These are phyloP conservation scores for Fusarium globosum DNA, from an alignment of 2,329 filamentous ascomycete species.

Conservation along the genomic window DNA sequence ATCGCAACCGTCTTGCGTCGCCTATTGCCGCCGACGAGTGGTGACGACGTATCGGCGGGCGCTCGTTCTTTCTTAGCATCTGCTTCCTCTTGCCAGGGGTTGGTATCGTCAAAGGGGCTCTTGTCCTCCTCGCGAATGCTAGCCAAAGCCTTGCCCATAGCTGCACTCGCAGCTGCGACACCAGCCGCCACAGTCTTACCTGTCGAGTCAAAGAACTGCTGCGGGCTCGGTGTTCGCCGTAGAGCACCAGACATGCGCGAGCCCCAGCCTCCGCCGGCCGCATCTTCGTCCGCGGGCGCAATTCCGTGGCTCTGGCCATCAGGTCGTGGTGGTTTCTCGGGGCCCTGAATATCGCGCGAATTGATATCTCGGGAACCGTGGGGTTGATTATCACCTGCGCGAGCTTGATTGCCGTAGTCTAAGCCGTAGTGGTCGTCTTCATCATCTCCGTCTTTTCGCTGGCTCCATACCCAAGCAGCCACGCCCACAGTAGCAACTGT, in stretches of 20 bases:
- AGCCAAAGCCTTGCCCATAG: constrained; percentile 82
- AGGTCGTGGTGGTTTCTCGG: constrained; percentile 53
- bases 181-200: constrained; percentile 84
- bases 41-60: constrained; percentile 43
- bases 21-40: constrained; percentile 56
- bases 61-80: constrained; percentile 69
- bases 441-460: constrained; percentile 80
- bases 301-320: constrained; percentile 58
- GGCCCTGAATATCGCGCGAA: constrained; percentile 49
- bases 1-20: constrained; percentile 85
- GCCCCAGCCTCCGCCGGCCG: constrained; percentile 68
- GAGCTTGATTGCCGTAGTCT: constrained; percentile 61
- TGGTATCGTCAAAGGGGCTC: constrained; percentile 84
- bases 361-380: constrained; percentile 54
- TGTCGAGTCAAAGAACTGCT: constrained; percentile 87
- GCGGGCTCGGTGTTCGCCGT: constrained; percentile 84
- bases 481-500: constrained; percentile 88
- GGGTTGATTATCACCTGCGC: constrained; percentile 64
- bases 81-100: constrained; percentile 92
- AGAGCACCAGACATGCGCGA: constrained; percentile 84
- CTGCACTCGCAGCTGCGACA: constrained; percentile 84
- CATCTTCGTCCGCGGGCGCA: constrained; percentile 44
- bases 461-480: constrained; percentile 94
- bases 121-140: constrained; percentile 85
- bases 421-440: constrained; percentile 64